phyloP scores from a whole-genome alignment of 305 asterid genomes.

The Solanum aculeatissimum region DNA sequence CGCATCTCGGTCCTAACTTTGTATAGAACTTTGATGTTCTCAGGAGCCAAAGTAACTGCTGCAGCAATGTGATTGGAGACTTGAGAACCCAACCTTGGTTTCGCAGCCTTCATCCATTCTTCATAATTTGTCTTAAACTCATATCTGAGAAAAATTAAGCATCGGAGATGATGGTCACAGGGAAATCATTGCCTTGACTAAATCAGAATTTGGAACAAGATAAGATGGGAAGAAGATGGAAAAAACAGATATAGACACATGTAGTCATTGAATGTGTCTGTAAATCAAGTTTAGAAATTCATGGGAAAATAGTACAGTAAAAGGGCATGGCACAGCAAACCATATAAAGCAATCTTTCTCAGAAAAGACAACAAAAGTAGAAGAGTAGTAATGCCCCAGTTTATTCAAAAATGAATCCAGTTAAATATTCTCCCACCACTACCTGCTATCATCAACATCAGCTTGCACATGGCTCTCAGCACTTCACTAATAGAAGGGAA shows the following conservation, averaged over 20 bases:
- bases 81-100: constrained; percentile 54
- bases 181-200: neutral
- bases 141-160: constrained; percentile 36
- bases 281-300: neutral
- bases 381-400: neutral
- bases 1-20: constrained; percentile 79
- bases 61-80: constrained; percentile 47
- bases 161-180: constrained; percentile 6
- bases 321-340: neutral
- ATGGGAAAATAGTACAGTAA: neutral
- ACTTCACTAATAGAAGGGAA: neutral
- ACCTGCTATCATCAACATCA: neutral
- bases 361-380: neutral
- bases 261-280: neutral
- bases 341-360: neutral
- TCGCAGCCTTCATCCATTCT: constrained; percentile 71
- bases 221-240: neutral
- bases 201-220: neutral
- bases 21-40: constrained; percentile 61
- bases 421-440: neutral
- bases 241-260: neutral
- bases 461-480: neutral
- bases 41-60: constrained; percentile 44
- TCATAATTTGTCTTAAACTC: constrained; percentile 83
- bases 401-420: neutral